phyloP scores from a whole-genome alignment of 1,139 yeast species.

The Tardiomyces blankii region DNA sequence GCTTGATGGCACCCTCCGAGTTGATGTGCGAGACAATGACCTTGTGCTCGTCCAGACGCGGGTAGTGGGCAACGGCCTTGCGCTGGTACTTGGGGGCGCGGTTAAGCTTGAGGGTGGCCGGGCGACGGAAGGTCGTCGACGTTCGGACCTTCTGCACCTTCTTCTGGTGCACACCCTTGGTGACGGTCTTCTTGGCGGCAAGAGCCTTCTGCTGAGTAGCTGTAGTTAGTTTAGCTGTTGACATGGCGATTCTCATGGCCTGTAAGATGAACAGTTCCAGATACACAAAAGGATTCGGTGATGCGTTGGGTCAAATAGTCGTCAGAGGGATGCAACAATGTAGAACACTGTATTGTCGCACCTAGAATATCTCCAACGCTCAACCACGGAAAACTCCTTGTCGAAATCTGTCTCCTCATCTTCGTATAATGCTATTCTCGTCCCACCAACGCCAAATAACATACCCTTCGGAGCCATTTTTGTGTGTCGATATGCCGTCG shows the following conservation, averaged over 20 bases:
- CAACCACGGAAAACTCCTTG: no score
- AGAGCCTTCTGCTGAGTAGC: slow-evolving; percentile 60
- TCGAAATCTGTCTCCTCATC: no score
- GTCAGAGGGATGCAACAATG: no score
- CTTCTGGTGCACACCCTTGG: slow-evolving; percentile 92
- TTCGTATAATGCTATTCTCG: no score
- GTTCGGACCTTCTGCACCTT: slow-evolving; percentile 93
- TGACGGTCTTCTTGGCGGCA: slow-evolving; percentile 98
- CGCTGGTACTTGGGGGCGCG: slow-evolving; percentile 93
- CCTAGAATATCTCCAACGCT: no score
- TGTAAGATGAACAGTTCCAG: no score
- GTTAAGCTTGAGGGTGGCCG: slow-evolving; percentile 91
- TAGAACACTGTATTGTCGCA: no score
- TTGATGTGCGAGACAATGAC: slow-evolving; percentile 91
- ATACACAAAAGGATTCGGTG: no score
- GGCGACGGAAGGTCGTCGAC: slow-evolving; percentile 90
- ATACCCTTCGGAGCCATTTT: slow-evolving; percentile 1
- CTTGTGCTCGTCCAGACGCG: slow-evolving; percentile 95
- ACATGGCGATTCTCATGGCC: no score
- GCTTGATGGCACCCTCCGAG: slow-evolving; percentile 98
- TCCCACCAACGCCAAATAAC: background rate
- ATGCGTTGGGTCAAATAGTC: no score
- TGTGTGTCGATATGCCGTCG: background rate
- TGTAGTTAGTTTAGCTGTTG: slow-evolving; percentile 14
- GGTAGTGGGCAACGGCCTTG: slow-evolving; percentile 95